Evolutionary conservation across 768 basidiomycete species (phyloP).

Genomic region (Russula abietina): DNA sequence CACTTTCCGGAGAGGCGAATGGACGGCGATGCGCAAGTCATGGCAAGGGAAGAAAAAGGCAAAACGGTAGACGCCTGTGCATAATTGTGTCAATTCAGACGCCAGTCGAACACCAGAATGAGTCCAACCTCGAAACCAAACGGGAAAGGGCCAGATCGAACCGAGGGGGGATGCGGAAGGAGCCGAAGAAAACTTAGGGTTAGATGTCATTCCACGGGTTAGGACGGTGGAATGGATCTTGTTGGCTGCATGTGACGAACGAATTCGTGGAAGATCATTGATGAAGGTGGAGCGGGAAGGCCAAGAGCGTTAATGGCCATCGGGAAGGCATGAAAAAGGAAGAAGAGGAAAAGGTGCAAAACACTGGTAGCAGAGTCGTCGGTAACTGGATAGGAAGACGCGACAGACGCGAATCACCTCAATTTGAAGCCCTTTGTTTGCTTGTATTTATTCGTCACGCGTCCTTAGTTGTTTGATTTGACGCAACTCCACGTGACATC

Average conservation of each 20-base stretch:
- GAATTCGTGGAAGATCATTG: conserved; percentile 9
- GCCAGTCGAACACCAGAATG: background rate
- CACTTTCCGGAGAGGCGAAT: conserved; percentile 6
- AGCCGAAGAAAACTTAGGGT: background rate
- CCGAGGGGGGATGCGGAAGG: background rate
- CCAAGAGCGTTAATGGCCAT: conserved; percentile 16
- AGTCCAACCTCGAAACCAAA: background rate
- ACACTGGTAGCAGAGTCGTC: conserved; percentile 2
- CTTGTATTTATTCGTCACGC: background rate
- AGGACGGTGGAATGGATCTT: conserved; percentile 15
- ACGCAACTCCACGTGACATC: no score
- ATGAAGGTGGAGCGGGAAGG: conserved; percentile 6
- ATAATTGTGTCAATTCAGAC: conserved; percentile 11
- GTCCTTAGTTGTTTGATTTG: no score
- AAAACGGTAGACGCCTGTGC: background rate
- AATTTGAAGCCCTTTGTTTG: conserved; percentile 2
- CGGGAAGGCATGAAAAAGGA: conserved; percentile 13
- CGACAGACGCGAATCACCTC: background rate
- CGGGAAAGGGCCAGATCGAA: background rate
- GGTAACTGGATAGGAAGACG: background rate
- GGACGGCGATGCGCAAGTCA: conserved; percentile 13
- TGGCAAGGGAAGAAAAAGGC: conserved; percentile 14
- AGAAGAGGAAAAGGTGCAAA: background rate
- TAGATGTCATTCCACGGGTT: conserved; percentile 21
- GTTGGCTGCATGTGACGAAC: conserved; percentile 18